Evolutionary conservation across 805 yeast genomes (phyloP), one percentile per base, ranked within the genome.

Genomic region (Cyberlindnera samutprakarnensis): DNA sequence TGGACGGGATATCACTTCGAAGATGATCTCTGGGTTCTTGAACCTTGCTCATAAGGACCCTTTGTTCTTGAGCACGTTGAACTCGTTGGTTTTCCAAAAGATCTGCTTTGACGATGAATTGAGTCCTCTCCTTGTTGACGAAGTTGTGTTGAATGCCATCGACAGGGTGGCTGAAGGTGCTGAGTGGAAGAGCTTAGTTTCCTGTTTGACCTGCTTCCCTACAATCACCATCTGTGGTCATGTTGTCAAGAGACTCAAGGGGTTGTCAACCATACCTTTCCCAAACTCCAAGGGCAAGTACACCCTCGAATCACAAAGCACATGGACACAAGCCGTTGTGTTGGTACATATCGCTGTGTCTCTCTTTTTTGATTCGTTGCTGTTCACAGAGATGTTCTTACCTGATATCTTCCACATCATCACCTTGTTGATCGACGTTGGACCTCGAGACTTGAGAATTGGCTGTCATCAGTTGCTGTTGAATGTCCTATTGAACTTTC

Each of bases 111-210:
- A 82, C 33, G 76, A 76, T 27, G 61, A 73, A 23, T 54, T 85
- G 10, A 68, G 72, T 4, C 62, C 68, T 2, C 54, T 73, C 4
- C 60, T 84, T 16, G 67, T 85, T 9, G 87, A 82, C 40, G 95
- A 84, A 46, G 72, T 82, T 15, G 72, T 84, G 6, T 71, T 77
- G 2, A 78, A 77, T 40, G 79, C 87, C 1, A 68, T 83, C 42
- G 92, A 82, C 42, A 73, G 78, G 47, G 81, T 79, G 42, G 77
- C 85, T n/a, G 85, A 79, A 43, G 81, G 78, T 4, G 69, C 72
- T 23, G 76, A 69, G 29, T 82, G 85, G 85, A 66, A 68, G 14
- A 71, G 68, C 28, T 68, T 77, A 6, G 66, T 79, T 2, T 66
- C 79, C 1, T 64, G 80, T n/a, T 60, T 85, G 41, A 68, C 79